Evolutionary conservation across 164 flowering plant species (phyloP).

Genomic region (Buxus sempervirens): DNA sequence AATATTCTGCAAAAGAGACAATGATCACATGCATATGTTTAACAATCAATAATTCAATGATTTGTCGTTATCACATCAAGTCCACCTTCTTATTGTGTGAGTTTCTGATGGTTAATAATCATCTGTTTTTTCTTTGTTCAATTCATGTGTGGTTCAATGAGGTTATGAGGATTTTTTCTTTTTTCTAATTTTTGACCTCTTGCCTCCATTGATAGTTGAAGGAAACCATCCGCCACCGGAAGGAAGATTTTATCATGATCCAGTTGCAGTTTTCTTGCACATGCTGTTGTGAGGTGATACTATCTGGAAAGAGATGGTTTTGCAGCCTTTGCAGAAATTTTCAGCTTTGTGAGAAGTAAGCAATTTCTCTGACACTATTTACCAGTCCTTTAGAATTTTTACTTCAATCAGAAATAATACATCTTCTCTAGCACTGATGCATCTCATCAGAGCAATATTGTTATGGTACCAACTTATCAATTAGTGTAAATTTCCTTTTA

Average conservation of each 20-base stretch:
- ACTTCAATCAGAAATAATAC: neutral
- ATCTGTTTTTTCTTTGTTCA: no score
- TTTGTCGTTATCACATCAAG: no score
- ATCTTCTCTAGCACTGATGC: neutral
- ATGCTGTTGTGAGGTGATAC: conserved; percentile 37
- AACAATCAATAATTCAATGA: no score
- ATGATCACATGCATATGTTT: no score
- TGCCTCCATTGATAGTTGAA: conserved; percentile 36
- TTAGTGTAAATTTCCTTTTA: neutral
- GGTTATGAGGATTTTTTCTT: neutral
- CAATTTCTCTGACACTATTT: neutral
- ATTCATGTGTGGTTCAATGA: no score
- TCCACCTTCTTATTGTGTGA: no score
- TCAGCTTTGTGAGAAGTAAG: conserved; percentile 56
- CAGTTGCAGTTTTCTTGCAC: conserved; percentile 47
- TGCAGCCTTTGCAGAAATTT: conserved; percentile 48
- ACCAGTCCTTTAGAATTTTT: neutral
- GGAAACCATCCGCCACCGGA: conserved; percentile 28
- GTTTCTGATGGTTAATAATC: no score
- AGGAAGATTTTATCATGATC: conserved; percentile 55
- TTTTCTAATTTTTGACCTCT: neutral
- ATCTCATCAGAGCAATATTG: neutral
- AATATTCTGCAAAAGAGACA: no score
- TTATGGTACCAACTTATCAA: no score
- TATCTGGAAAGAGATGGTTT: conserved; percentile 41